Conservation (phyloP, 2,329 filamentous ascomycete genomes). For the Aureobasidium melanogenum region DNA sequence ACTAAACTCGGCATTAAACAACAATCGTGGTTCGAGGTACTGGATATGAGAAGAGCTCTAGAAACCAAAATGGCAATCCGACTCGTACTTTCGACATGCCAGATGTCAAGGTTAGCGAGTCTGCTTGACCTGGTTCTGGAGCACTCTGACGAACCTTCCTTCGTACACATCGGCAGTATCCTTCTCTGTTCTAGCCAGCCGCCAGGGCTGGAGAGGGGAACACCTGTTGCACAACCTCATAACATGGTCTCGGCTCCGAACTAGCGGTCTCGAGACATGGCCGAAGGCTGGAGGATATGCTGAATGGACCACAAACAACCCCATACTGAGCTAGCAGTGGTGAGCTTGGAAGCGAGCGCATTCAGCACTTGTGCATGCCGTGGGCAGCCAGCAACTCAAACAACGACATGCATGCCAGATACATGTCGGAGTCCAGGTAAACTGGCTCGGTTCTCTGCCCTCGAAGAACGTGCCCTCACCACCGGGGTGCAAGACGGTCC, state of each 20-base stretch:
- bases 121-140: neutral
- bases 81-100: neutral
- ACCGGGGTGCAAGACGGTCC: neutral
- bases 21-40: neutral
- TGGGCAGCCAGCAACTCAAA: neutral
- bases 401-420: neutral
- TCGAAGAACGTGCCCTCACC: neutral
- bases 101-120: neutral
- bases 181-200: neutral
- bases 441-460: neutral
- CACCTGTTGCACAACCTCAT: neutral
- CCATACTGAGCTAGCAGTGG: neutral
- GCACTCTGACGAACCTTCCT: neutral
- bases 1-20: conserved; percentile 3
- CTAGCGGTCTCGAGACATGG: neutral
- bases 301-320: neutral
- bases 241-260: neutral
- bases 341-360: neutral
- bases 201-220: neutral
- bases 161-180: neutral
- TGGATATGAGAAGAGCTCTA: neutral
- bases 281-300: neutral
- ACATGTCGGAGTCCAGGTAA: neutral
- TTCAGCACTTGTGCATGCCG: neutral
- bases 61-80: neutral